A percentile compares a stretch with the other conserved stretches of the same genome.
Conservation (phyloP, 208 protist species). For the Lotmaria passim region DNA sequence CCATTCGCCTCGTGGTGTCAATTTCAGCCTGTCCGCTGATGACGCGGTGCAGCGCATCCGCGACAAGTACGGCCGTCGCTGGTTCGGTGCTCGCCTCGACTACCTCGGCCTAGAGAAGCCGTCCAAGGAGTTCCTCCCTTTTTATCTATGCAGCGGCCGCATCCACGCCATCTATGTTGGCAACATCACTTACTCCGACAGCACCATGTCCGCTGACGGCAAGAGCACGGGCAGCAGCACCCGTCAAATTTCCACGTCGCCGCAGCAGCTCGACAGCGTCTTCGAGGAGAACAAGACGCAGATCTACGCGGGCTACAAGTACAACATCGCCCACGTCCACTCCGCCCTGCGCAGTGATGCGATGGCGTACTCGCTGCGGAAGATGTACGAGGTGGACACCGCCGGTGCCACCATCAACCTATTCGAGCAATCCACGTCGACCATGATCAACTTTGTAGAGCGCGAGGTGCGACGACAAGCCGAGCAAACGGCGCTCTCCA, state of each 20-base stretch:
- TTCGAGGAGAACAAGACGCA: conserved; percentile 84
- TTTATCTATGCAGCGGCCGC: conserved; percentile 80
- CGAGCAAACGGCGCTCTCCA: conserved; percentile 42
- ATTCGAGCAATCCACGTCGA: conserved; percentile 87
- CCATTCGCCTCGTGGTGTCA: conserved; percentile 73
- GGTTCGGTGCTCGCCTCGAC: conserved; percentile 71
- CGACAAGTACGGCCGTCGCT: conserved; percentile 66
- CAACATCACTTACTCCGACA: conserved; percentile 52
- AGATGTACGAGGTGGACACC: conserved; percentile 71
- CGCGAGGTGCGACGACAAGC: conserved; percentile 63
- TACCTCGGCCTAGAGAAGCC: conserved; percentile 60
- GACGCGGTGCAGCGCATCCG: conserved; percentile 52
- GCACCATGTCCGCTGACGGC: conserved; percentile 19
- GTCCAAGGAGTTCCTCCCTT: conserved; percentile 85
- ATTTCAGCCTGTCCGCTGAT: conserved; percentile 59
- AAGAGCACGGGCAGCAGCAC: conserved; percentile 35
- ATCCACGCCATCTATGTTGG: conserved; percentile 65
- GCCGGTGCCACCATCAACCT: conserved; percentile 75
- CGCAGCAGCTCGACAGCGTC: conserved; percentile 58
- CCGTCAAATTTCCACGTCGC: conserved; percentile 42
- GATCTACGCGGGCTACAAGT: conserved; percentile 92
- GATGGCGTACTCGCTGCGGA: conserved; percentile 54
- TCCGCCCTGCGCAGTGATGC: conserved; percentile 60
- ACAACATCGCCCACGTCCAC: conserved; percentile 85
- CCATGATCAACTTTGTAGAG: conserved; percentile 63